Percentiles rank a stretch among this genome's conserved stretches.
phyloP scores from a whole-genome alignment of 805 yeast genomes.

The Yarrowia sp. region DNA sequence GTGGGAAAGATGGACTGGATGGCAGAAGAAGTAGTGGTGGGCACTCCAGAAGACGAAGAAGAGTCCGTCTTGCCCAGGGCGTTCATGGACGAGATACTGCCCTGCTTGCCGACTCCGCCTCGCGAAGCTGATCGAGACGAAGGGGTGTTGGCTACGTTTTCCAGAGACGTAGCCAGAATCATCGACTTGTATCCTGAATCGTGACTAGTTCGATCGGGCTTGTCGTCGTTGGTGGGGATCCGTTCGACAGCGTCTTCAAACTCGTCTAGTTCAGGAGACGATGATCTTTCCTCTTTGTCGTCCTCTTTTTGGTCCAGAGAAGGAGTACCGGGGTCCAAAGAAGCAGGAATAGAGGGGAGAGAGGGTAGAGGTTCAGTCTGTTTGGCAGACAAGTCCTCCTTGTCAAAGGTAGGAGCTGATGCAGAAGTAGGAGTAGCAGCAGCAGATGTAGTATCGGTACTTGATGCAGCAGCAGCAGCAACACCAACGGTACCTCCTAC shows the following conservation, averaged over 20 bases:
- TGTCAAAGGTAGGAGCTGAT: neutral
- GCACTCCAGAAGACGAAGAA: neutral
- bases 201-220: neutral
- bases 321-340: neutral
- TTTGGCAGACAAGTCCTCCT: neutral
- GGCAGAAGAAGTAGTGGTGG: neutral
- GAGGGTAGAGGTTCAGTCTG: slow-evolving; percentile 4
- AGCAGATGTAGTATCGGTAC: neutral
- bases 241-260: slow-evolving; percentile 13
- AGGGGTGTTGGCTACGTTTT: slow-evolving; percentile 6
- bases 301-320: neutral
- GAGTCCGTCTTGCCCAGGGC: slow-evolving; percentile 6
- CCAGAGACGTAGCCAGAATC: slow-evolving; percentile 32
- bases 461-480: neutral
- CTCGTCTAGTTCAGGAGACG: slow-evolving; percentile 1
- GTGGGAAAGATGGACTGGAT: neutral
- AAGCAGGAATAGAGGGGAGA: neutral
- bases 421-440: neutral
- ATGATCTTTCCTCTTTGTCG: neutral
- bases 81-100: slow-evolving; percentile 6
- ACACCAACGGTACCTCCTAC: neutral
- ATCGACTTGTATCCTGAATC: slow-evolving; percentile 24
- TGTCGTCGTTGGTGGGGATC: neutral
- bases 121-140: slow-evolving; percentile 2
- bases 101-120: slow-evolving; percentile 1